Percentiles rank a stretch among this genome's conserved stretches.
These are phyloP conservation scores for Penicillium sp. DNA, from an alignment of 2,329 filamentous ascomycete species.

Conservation along the genomic window DNA sequence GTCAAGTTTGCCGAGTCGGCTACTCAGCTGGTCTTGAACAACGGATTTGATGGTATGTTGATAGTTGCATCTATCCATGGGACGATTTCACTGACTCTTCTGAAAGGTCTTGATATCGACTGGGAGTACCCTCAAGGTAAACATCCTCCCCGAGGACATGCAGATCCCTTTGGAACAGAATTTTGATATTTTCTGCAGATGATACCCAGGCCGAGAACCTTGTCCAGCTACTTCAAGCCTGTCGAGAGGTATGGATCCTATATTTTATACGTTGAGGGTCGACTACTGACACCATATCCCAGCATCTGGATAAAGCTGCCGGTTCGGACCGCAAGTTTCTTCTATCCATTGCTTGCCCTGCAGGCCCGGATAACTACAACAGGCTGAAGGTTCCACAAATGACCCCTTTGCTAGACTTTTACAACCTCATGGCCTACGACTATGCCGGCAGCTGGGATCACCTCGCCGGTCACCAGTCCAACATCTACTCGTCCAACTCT, in stretches of 20 bases:
- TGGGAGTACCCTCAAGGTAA: constrained; percentile 46
- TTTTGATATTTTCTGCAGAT: constrained; percentile 26
- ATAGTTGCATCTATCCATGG: constrained; percentile 4
- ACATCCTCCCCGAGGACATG: neutral
- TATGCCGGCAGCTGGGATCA: constrained; percentile 76
- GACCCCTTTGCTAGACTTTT: constrained; percentile 48
- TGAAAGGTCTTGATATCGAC: constrained; percentile 43
- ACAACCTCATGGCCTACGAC: constrained; percentile 75
- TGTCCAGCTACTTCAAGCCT: constrained; percentile 41
- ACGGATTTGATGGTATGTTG: constrained; percentile 57
- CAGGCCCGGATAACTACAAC: constrained; percentile 44
- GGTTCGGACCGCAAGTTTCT: constrained; percentile 43
- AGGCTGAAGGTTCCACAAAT: constrained; percentile 42
- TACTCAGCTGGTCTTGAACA: constrained; percentile 67
- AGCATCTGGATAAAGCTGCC: constrained; percentile 38
- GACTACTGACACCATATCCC: constrained; percentile 5
- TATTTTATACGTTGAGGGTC: no score
- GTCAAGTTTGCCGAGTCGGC: constrained; percentile 62
- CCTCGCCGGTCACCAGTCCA: constrained; percentile 71
- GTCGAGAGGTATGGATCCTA: constrained; percentile 32
- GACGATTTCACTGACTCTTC: neutral
- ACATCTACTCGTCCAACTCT: constrained; percentile 59
- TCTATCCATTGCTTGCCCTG: constrained; percentile 48
- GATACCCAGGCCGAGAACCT: constrained; percentile 42
- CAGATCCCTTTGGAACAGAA: neutral